Evolutionary conservation across 176 grass and related monocot species (phyloP).

Genomic region (Zizania latifolia): DNA sequence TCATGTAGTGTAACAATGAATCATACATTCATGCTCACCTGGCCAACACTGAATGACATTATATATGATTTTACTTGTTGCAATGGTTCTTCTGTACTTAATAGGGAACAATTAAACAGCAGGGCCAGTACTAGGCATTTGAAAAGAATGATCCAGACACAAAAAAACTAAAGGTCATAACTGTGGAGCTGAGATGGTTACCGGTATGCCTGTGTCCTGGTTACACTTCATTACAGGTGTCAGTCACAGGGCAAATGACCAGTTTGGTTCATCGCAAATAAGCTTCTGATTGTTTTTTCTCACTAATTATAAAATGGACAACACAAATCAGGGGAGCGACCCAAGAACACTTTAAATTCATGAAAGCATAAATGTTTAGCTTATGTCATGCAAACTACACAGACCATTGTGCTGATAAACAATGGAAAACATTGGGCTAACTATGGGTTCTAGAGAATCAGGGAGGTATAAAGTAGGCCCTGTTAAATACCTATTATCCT

Average conservation of each 20-base stretch:
- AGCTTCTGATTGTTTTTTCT: constrained; percentile 9
- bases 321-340: not conserved
- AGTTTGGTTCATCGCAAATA: not conserved
- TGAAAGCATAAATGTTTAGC: constrained; percentile 24
- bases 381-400: constrained; percentile 27
- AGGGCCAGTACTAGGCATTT: not conserved
- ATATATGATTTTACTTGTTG: constrained; percentile 8
- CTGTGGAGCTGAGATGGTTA: constrained; percentile 1
- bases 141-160: not conserved
- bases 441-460: constrained; percentile 31
- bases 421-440: constrained; percentile 25
- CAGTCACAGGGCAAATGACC: not conserved
- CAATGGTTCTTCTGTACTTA: not conserved
- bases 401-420: constrained; percentile 6
- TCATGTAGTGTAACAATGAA: constrained; percentile 5
- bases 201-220: constrained; percentile 1
- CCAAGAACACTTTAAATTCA: not conserved
- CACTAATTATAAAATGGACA: constrained; percentile 9
- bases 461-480: constrained; percentile 38
- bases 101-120: not conserved
- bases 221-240: not conserved
- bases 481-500: constrained; percentile 37
- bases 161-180: not conserved
- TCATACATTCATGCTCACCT: constrained; percentile 2
- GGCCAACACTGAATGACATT: not conserved